Percentiles rank a stretch among this genome's conserved stretches.
phyloP scores from a whole-genome alignment of 345 rosid genomes.

The Lumnitzera littorea region DNA sequence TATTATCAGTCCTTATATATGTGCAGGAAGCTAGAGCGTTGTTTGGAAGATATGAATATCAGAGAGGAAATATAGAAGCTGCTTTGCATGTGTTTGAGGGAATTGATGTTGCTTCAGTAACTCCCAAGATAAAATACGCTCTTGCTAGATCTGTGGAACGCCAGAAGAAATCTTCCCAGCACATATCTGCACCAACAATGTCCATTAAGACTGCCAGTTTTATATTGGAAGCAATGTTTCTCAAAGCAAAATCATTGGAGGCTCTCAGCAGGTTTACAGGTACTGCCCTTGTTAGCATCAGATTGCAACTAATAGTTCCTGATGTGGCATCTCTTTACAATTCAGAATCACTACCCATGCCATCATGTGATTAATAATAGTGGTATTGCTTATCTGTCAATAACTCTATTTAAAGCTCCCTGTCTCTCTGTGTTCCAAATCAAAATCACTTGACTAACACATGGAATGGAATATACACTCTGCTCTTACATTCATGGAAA shows the following conservation, averaged over 20 bases:
- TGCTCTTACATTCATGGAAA: not conserved
- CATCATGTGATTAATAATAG: no score
- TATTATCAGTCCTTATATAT: not conserved
- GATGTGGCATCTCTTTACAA: not conserved
- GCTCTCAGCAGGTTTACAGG: slow-evolving; percentile 65
- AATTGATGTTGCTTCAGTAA: slow-evolving; percentile 61
- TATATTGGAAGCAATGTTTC: slow-evolving; percentile 71
- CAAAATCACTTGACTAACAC: no score
- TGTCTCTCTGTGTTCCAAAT: no score
- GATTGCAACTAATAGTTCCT: not conserved
- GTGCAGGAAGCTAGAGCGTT: slow-evolving; percentile 80
- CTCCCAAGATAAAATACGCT: slow-evolving; percentile 51
- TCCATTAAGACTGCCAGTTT: slow-evolving; percentile 69
- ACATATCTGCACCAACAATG: slow-evolving; percentile 40
- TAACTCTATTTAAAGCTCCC: no score
- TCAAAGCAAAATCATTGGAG: slow-evolving; percentile 76
- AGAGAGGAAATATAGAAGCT: slow-evolving; percentile 72
- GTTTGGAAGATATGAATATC: slow-evolving; percentile 81
- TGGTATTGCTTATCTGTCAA: no score
- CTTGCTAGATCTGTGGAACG: slow-evolving; percentile 41
- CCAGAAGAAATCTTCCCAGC: slow-evolving; percentile 38
- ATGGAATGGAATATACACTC: no score
- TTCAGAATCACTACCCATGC: not conserved
- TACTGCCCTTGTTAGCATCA: slow-evolving; percentile 12
- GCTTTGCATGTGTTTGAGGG: slow-evolving; percentile 87